These are phyloP conservation scores for Fusarium fujikuroi DNA, from an alignment of 2,329 filamentous ascomycete genomes.

Conservation along the genomic window DNA sequence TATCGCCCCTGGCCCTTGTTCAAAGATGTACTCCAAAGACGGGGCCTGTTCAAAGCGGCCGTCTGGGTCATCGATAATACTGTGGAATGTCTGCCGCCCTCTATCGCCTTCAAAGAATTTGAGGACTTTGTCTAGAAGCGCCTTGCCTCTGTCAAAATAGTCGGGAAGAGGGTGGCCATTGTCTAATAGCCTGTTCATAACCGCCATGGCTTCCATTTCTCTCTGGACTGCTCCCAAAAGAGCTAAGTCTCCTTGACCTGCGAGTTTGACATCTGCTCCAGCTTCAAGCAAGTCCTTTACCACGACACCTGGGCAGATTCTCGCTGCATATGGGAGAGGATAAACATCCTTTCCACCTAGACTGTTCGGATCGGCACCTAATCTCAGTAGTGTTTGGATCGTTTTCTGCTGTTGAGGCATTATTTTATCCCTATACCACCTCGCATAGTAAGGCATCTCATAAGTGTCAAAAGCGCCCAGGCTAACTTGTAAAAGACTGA, in stretches of 20 bases:
- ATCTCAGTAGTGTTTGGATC: not conserved
- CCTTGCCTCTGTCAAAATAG: not conserved
- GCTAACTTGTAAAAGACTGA: not conserved
- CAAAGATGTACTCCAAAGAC: conserved; percentile 9
- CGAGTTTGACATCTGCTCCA: conserved; percentile 1
- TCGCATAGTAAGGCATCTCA: not conserved
- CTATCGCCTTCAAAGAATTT: not conserved
- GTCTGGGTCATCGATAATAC: not conserved
- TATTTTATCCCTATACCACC: not conserved
- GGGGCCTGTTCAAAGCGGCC: not conserved
- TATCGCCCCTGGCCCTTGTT: not conserved
- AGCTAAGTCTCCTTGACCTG: not conserved
- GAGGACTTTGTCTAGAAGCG: not conserved
- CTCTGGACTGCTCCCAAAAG: not conserved
- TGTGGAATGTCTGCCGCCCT: not conserved
- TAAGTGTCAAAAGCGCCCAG: not conserved
- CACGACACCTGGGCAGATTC: not conserved
- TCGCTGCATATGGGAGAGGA: not conserved
- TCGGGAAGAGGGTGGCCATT: not conserved
- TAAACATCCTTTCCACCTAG: not conserved
- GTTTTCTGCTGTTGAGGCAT: not conserved
- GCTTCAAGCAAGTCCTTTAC: conserved; percentile 7
- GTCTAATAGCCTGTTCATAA: not conserved
- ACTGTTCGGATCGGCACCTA: conserved; percentile 3
- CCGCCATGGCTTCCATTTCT: not conserved